Conservation (phyloP, 352 stramenopile genomes). For the Phytophthora quininea region DNA sequence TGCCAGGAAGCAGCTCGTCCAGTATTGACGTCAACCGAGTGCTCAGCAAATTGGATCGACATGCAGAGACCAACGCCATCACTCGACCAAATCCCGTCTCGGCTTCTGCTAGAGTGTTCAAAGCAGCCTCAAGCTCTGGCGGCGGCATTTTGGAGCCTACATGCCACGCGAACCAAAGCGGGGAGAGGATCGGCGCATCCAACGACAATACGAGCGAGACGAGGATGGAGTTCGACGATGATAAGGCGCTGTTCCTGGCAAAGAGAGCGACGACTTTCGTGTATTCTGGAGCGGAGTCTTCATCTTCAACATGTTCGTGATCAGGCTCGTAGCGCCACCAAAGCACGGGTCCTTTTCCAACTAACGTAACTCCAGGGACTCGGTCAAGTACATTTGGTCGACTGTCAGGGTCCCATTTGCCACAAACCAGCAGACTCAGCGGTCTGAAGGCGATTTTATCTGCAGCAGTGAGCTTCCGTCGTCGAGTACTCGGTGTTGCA, state of each 20-base stretch:
- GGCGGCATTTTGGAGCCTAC: conserved; percentile 58
- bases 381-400: conserved; percentile 32
- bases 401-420: conserved; percentile 41
- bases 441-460: conserved; percentile 32
- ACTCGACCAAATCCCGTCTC: conserved; percentile 13
- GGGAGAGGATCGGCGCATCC: conserved; percentile 62
- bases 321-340: conserved; percentile 66
- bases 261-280: conserved; percentile 66
- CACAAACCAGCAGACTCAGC: conserved; percentile 67
- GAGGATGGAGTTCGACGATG: conserved; percentile 66
- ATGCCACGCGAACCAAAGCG: conserved; percentile 71
- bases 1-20: conserved; percentile 55
- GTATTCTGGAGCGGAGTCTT: conserved; percentile 28
- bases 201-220: conserved; percentile 65
- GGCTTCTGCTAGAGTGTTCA: conserved; percentile 17
- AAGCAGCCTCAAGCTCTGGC: conserved; percentile 22
- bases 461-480: conserved; percentile 18
- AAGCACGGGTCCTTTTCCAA: conserved; percentile 43
- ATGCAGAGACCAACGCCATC: conserved; percentile 36
- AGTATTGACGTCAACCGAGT: conserved; percentile 51
- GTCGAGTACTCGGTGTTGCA: conserved; percentile 18
- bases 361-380: conserved; percentile 52
- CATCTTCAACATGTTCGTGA: conserved; percentile 12
- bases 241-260: conserved; percentile 50
- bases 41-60: conserved; percentile 31